A percentile compares a stretch with the other conserved stretches of the same genome.
Evolutionary conservation across 306 rosid species (phyloP).

Genomic region (Prunus mongolica): DNA sequence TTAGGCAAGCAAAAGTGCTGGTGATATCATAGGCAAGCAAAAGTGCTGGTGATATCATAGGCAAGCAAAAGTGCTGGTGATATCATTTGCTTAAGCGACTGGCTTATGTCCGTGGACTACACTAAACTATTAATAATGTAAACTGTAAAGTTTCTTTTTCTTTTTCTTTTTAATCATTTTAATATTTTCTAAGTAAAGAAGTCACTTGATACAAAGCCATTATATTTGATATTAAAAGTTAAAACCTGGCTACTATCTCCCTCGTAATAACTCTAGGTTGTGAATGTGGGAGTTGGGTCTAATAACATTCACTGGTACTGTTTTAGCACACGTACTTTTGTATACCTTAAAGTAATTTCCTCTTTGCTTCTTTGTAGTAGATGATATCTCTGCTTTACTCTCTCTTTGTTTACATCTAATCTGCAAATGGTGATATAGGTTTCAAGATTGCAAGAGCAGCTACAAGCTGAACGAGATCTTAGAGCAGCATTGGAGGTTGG

Average conservation of each 20-base stretch:
- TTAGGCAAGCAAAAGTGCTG: neutral
- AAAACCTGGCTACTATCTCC: neutral
- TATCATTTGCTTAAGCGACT: neutral
- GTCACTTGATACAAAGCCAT: neutral
- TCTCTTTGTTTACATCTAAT: conserved; percentile 3
- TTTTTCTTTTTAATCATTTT: neutral
- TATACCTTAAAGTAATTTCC: neutral
- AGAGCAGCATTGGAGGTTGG: conserved; percentile 99
- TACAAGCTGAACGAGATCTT: conserved; percentile 99
- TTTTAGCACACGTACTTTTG: neutral
- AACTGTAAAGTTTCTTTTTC: neutral
- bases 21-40: neutral
- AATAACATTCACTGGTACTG: neutral
- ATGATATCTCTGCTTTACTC: neutral
- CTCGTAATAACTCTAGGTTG: neutral
- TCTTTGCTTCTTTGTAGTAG: neutral
- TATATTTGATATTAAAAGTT: neutral
- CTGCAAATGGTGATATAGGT: conserved; percentile 50
- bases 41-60: neutral
- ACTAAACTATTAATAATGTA: neutral
- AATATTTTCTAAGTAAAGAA: neutral
- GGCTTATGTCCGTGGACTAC: neutral
- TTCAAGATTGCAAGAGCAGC: conserved; percentile 98
- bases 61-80: neutral
- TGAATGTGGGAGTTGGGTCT: neutral